Evolutionary conservation across 257 asterid genomes (phyloP), one percentile per base, ranked within the genome.

Genomic region (Solanum neorickii): DNA sequence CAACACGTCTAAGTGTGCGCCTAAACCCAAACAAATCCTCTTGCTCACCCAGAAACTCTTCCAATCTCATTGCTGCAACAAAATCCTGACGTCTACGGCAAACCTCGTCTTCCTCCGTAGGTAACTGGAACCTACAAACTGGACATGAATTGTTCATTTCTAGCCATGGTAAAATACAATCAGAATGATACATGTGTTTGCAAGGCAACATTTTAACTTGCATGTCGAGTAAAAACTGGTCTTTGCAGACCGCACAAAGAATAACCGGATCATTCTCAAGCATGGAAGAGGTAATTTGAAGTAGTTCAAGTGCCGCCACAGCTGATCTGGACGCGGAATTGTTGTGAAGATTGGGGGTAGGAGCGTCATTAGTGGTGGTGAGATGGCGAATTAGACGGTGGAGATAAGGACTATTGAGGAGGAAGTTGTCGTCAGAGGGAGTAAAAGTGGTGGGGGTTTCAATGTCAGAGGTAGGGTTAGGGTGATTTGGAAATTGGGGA

Each of bases 91-190:
- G 88, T 25, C 88, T 91, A 41, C 39, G 74, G 59, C 65, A 47
- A 77, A 27, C 59, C 88, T 86, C 92, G 83, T 91, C 95, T 77
- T 88, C 92, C 82, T 80, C 93, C 25, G 86, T 75, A 7, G 95
- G 97, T 83, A 96, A 62, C 91, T 90, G 92, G 83, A 77, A 92
- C 68, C 99, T 92, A 88, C 99, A 96, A 73, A 96, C 98, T 16
- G 99, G 99, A 89, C 99, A 96, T 1, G 98, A 93, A 83, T 93
- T 95, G 29, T 94, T 95, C 16, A 93, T 93, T 93, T 96, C 98
- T 21, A 96, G 90, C 99, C 99, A 96, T 31, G 98, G 98, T 29
- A 95, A 91, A 83, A 96, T 96, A 87, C 99, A 95, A 82, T 94
- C 98, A 0, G 94, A 59, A 42, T 96, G 99, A 44, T 93, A 96